A percentile compares a stretch with the other conserved stretches of the same genome.
Evolutionary conservation across 2,329 filamentous ascomycete species (phyloP).

Genomic region (Diaporthe humulicola): DNA sequence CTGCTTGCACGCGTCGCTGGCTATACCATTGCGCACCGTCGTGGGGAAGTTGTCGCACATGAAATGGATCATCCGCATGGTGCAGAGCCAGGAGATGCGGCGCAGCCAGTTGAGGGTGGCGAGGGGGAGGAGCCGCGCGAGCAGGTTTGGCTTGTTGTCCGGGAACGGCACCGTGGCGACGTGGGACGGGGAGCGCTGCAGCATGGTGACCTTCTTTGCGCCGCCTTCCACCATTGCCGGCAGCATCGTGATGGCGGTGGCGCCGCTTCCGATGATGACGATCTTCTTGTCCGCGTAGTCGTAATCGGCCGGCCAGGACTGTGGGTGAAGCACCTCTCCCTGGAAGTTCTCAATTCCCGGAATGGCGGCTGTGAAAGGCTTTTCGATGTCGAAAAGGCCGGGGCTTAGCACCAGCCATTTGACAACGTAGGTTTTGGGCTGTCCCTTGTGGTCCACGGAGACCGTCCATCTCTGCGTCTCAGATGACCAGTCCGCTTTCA

Average conservation of each 20-base stretch:
- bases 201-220: constrained; percentile 74
- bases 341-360: constrained; percentile 54
- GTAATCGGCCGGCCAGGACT: constrained; percentile 79
- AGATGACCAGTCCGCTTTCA: constrained; percentile 66
- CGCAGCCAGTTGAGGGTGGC: constrained; percentile 59
- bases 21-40: constrained; percentile 57
- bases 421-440: constrained; percentile 47
- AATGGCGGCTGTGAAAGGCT: constrained; percentile 67
- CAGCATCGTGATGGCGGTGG: constrained; percentile 77
- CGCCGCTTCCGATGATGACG: constrained; percentile 77
- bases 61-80: constrained; percentile 55
- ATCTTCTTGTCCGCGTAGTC: constrained; percentile 76
- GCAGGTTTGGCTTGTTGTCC: constrained; percentile 35
- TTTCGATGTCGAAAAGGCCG: constrained; percentile 76
- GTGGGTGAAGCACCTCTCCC: constrained; percentile 71
- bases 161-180: constrained; percentile 65
- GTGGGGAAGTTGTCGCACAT: constrained; percentile 63
- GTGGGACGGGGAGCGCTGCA: constrained; percentile 76
- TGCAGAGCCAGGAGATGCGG: constrained; percentile 61
- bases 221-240: constrained; percentile 68
- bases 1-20: constrained; percentile 39
- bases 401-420: constrained; percentile 62
- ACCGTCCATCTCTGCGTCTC: constrained; percentile 67
- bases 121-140: constrained; percentile 51
- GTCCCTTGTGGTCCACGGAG: constrained; percentile 47